Evolutionary conservation across 331 rosid species (phyloP), one percentile per base, ranked within the genome.

Genomic region (Pyrus hybrid): DNA sequence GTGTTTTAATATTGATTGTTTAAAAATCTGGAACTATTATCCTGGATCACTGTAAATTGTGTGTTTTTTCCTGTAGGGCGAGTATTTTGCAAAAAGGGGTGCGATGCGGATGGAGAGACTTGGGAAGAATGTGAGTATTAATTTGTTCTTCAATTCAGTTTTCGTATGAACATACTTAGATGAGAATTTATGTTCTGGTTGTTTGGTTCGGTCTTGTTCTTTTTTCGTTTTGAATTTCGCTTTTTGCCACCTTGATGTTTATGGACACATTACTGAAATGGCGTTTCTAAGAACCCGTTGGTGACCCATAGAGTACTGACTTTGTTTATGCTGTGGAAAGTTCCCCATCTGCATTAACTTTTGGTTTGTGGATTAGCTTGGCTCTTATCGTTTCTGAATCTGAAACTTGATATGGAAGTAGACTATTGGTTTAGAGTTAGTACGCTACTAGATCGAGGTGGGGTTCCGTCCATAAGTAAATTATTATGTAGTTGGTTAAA

Each of bases 51-150:
- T 41, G 16, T 66, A 33, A 63, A 25, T 74, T 33, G 20, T 81
- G 68, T 82, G 76, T 69, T 56, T 12, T 72, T 54, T 7, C 8
- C 78, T 81, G 72, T 63, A 91, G 97, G 98, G 98, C 74, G 97
- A 66, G 92, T 94, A 3, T 94, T 91, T 86, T 94, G 98, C 96
- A 94, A 94, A 76, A 94, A 94, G 79, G 98, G 98, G 3, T 94
- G 96, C 82, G 81, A 81, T 26, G 26, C 96, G 0, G 96, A 94
- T 11, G 95, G 82, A 66, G 96, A 94, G 17, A 84, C 91, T 9
- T 91, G 93, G 95, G 95, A 91, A 67, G 95, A 88, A 82, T 94
- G 98, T 90, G 74, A 91, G 95, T 82, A 61, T 32, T 49, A 2
- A 61, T 57, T 72, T 49, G 25, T 57, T 32, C 18, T 13, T 43